Conservation (phyloP, 192 early-diverging fungal genomes). For the Coemansia guatemalensis region DNA sequence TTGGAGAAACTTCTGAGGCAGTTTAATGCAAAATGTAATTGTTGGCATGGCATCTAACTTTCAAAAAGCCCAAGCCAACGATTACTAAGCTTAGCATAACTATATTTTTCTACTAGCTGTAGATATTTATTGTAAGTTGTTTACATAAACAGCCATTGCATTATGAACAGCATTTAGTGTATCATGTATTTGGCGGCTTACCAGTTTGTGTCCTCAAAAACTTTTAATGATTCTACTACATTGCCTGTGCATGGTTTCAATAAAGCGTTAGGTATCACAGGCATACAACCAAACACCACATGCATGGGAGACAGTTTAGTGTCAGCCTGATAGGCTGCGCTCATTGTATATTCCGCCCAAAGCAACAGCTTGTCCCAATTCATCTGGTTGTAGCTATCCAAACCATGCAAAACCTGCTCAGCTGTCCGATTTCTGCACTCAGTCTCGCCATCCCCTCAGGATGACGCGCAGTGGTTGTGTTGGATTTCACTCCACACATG, state of each 20-base stretch:
- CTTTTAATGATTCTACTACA: not conserved
- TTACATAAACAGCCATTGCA: not conserved
- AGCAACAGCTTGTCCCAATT: not conserved
- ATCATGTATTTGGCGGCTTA: not conserved
- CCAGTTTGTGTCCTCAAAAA: not conserved
- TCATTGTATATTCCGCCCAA: not conserved
- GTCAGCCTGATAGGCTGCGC: not conserved
- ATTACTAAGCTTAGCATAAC: constrained; percentile 1
- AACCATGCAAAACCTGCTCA: not conserved
- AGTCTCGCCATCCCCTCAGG: constrained; percentile 6
- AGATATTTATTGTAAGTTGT: not conserved
- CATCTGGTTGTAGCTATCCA: not conserved
- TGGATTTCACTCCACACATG: not conserved
- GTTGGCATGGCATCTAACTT: not conserved
- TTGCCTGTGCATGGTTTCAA: not conserved
- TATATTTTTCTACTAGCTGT: not conserved
- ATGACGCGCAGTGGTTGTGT: not conserved
- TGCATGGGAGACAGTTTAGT: not conserved
- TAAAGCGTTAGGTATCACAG: not conserved
- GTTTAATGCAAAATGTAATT: not conserved
- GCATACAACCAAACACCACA: not conserved
- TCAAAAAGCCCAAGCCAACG: not conserved
- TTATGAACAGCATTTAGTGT: not conserved
- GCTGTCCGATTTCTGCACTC: not conserved
- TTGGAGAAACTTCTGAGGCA: not conserved